Evolutionary conservation across 805 yeast genomes (phyloP), one percentile per base, ranked within the genome.

Genomic region (Zygotorulaspora chibaensis): DNA sequence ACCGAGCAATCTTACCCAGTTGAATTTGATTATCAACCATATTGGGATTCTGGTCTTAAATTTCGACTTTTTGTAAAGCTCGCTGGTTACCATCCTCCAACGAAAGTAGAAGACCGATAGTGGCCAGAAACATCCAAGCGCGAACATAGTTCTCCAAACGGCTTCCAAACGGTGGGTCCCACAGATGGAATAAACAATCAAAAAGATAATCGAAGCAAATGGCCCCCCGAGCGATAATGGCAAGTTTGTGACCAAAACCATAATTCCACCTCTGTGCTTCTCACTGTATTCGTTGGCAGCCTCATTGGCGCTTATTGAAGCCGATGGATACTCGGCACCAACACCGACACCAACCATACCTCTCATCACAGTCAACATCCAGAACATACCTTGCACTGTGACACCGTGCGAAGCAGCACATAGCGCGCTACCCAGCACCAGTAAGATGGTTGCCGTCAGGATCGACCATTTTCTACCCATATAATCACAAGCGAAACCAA

Each of bases 201-300:
- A 69, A 58, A 84, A 85, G 30, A 84, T 71, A 40, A 75, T 73
- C 41, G 82, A 62, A 12, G 87, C 85, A 60, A 85, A 78, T n/a
- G 91, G 91, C 3, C 88, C 88, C 41, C 95, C 93, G 34, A 84
- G 71, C 3, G 85, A 73, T 35, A 85, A 67, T 2, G 91, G 93
- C 40, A 85, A 68, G 61, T 85, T 85, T 13, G 91, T 84, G 27
- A 81, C 83, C 62, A 85, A 53, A 28, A 77, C 74, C 56, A 84
- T 81, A 16, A 75, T 71, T 31, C 82, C 79, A 42, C 93, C 90
- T 61, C 93, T 72, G 57, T 74, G 71, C 55, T 71, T 77, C 40
- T 74, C 73, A 7, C 80, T 73, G 28, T 70, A 55, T 56, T 84
- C 88, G 60, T 83, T 83, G 9, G 87, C 85, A 23, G 89, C 84